Evolutionary conservation across 2,329 filamentous ascomycete species (phyloP).

Genomic region (Coccinonectria pachysandricola): DNA sequence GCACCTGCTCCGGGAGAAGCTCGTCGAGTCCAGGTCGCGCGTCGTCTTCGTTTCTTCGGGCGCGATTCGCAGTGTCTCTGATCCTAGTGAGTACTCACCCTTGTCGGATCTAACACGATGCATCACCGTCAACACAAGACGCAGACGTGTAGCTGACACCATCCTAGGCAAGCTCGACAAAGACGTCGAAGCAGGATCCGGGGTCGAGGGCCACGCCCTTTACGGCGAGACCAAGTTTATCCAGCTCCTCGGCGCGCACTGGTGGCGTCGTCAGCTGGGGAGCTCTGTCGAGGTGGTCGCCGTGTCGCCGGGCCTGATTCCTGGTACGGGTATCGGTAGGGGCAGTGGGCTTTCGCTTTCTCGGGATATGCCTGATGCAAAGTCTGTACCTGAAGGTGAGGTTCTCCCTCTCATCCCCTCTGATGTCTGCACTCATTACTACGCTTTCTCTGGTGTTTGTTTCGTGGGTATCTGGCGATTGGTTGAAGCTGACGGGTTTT

Average conservation of each 20-base stretch:
- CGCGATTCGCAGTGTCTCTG: constrained; percentile 30
- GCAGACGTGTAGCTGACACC: no score
- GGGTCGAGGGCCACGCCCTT: constrained; percentile 15
- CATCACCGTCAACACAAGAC: no score
- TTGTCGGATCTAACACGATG: accelerated
- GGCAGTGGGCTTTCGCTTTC: constrained; percentile 19
- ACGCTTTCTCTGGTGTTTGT: no score
- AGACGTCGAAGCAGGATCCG: constrained; percentile 30
- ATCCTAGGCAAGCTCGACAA: constrained; percentile 29
- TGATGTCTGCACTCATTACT: no score
- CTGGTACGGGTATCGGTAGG: constrained; percentile 32
- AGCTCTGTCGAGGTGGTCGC: constrained; percentile 36
- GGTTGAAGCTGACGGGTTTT: constrained; percentile 9
- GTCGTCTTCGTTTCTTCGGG: constrained; percentile 43
- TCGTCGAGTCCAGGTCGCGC: constrained; percentile 35
- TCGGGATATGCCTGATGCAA: constrained; percentile 34
- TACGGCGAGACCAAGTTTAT: constrained; percentile 40
- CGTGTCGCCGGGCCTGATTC: constrained; percentile 43
- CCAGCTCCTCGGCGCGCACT: constrained; percentile 40
- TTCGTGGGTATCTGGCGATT: no score
- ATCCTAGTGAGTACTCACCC: constrained; percentile 21
- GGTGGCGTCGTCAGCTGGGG: constrained; percentile 43
- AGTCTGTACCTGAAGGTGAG: constrained; percentile 35
- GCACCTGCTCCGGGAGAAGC: constrained; percentile 37
- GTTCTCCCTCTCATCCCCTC: not conserved